These are phyloP conservation scores for Coemansia sp. DNA, from an alignment of 192 early-diverging fungal genomes.

Conservation along the genomic window DNA sequence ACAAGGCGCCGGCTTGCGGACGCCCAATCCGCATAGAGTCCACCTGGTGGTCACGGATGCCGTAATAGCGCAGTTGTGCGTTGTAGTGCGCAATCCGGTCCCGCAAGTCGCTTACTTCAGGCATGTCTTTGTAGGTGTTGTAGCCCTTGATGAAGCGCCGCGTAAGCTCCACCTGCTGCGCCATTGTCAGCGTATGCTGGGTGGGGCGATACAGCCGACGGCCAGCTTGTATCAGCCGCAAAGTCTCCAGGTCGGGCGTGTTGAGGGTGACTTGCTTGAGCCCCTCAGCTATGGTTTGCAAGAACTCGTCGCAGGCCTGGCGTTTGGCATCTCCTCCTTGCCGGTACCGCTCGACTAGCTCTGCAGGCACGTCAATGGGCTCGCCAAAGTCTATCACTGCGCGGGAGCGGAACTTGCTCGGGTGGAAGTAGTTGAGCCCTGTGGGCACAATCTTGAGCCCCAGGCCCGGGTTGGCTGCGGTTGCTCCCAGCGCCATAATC, in stretches of 20 bases:
- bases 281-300: conserved; percentile 74
- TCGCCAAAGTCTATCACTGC: conserved; percentile 98
- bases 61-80: conserved; percentile 84
- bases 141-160: conserved; percentile 86
- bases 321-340: conserved; percentile 80
- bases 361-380: conserved; percentile 73
- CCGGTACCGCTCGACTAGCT: conserved; percentile 81
- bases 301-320: conserved; percentile 72
- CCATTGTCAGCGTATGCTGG: conserved; percentile 79
- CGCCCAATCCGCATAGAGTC: conserved; percentile 71
- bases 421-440: conserved; percentile 95
- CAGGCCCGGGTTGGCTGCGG: conserved; percentile 76
- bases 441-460: conserved; percentile 93
- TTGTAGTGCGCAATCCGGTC: conserved; percentile 82
- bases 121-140: conserved; percentile 75
- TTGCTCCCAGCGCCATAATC: conserved; percentile 85
- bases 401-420: conserved; percentile 90
- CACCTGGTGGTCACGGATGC: conserved; percentile 95
- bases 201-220: conserved; percentile 87
- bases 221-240: conserved; percentile 85
- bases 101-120: conserved; percentile 75
- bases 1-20: conserved; percentile 60
- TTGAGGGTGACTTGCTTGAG: conserved; percentile 89
- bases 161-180: conserved; percentile 84
- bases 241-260: conserved; percentile 87